These are phyloP conservation scores for Lithospermum erythrorhizon DNA, from an alignment of 257 asterid species.

Conservation along the genomic window DNA sequence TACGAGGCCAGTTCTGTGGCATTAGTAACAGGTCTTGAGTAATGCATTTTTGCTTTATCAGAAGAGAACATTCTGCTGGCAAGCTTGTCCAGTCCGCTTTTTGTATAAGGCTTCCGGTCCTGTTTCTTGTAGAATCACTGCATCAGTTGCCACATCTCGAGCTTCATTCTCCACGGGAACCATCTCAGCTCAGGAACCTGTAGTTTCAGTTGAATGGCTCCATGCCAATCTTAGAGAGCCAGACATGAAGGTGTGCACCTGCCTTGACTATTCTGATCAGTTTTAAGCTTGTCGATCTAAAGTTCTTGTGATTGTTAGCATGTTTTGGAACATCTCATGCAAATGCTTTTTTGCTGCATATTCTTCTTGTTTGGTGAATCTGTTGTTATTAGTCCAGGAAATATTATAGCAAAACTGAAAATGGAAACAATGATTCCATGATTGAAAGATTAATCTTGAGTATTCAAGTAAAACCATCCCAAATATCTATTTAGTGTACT, in stretches of 20 bases:
- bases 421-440: not conserved
- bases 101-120: slow-evolving; percentile 21
- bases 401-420: not conserved
- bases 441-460: not conserved
- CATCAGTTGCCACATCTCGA: slow-evolving; percentile 47
- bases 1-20: not conserved
- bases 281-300: slow-evolving; percentile 2
- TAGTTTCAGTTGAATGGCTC: slow-evolving; percentile 95
- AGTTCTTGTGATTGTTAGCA: not conserved
- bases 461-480: not conserved
- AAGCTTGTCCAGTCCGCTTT: slow-evolving; percentile 26
- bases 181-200: slow-evolving; percentile 50
- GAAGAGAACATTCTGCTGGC: slow-evolving; percentile 29
- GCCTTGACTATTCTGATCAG: not conserved
- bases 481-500: not conserved
- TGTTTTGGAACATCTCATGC: not conserved
- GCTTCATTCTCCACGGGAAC: slow-evolving; percentile 45
- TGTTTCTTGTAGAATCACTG: slow-evolving; percentile 36
- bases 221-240: slow-evolving; percentile 71
- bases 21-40: not conserved
- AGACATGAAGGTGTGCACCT: slow-evolving; percentile 55
- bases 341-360: not conserved
- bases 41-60: slow-evolving; percentile 18
- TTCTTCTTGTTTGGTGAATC: not conserved
- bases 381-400: not conserved